Evolutionary conservation across 2,329 filamentous ascomycete species (phyloP), one percentile per base, ranked within the genome.

Genomic region (Ophiostoma quercus): DNA sequence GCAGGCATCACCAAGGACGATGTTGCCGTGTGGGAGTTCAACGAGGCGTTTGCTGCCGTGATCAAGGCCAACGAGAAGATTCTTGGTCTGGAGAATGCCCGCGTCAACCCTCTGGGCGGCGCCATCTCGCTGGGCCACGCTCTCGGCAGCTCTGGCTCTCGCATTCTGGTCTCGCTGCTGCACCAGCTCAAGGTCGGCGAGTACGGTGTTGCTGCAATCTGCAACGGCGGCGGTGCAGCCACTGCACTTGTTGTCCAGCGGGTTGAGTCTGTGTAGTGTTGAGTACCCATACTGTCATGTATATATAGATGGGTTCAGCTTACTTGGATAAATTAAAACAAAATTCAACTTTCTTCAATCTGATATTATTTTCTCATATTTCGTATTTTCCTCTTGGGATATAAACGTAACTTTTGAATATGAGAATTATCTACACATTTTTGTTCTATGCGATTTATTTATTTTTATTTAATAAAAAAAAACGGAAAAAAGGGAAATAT

Each of bases 21-120:
- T 79, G 92, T 99, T 65, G 89, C 94, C 5, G 83, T 97, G 29
- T 98, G 95, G 94, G 95, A 98, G 79, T 97, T 99, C 80, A 99
- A 99, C 79, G 95, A 99, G 82, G 95, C 95, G 0, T 99, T 99
- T 78, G 94, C 95, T 37, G 92, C 92, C 4, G 94, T 97, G 39
- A 95, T 97, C 79, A 93, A 95, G 78, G 94, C 94, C 60, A 97
- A 98, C 77, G 90, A 92, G 76, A 62, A 90, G 89, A 93, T 96
- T 72, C 86, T 97, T 43, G 92, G 90, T 62, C 86, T 97, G 2
- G 86, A 94, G 73, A 84, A 86, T 66, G 92, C 92, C 57, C 90
- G 87, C 47, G 92, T 97, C 62, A 97, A 98, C 79, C 90, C 90
- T 66, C 85, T 96, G 2, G 94, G 94, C 69, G 94, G 94, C 72